Percentiles rank a stretch among this genome's conserved stretches.
These are phyloP conservation scores for Suillus variegatus DNA, from an alignment of 768 basidiomycete genomes.

Conservation along the genomic window DNA sequence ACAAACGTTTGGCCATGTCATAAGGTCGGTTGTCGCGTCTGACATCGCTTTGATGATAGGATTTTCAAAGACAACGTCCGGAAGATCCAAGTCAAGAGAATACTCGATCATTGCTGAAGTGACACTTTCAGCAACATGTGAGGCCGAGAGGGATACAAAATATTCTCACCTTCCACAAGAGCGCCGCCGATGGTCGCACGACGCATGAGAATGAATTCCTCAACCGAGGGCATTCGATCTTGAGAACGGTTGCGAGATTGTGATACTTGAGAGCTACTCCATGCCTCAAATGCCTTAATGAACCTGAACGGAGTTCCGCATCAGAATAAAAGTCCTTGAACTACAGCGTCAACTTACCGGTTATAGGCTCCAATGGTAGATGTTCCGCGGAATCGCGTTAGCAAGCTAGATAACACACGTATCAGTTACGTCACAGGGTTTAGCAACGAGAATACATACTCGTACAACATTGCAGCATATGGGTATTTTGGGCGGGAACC, in stretches of 20 bases:
- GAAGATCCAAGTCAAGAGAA: constrained; percentile 38
- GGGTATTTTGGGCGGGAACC: constrained; percentile 32
- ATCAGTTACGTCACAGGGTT: constrained; percentile 17
- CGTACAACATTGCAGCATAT: constrained; percentile 41
- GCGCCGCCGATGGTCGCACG: constrained; percentile 38
- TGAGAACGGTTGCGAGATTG: constrained; percentile 37
- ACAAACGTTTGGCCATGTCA: constrained; percentile 45
- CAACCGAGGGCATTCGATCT: constrained; percentile 38
- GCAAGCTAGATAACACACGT: constrained; percentile 23
- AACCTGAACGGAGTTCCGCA: constrained; percentile 24
- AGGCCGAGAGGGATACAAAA: not conserved
- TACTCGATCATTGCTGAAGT: constrained; percentile 37
- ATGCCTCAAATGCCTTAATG: constrained; percentile 34
- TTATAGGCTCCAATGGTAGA: constrained; percentile 37
- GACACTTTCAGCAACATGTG: constrained; percentile 5
- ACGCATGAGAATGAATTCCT: constrained; percentile 40
- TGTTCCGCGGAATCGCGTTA: constrained; percentile 37
- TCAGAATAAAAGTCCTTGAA: constrained; percentile 6
- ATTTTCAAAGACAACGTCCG: constrained; percentile 36
- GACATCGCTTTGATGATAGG: constrained; percentile 38
- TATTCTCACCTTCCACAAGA: constrained; percentile 37
- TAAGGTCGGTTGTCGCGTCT: constrained; percentile 40
- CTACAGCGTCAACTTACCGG: constrained; percentile 23
- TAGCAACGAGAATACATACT: constrained; percentile 26
- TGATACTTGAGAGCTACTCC: constrained; percentile 37